A percentile compares a stretch with the other conserved stretches of the same genome.
These are phyloP conservation scores for Hypomontagnella submonticulosa DNA, from an alignment of 495 filamentous ascomycete genomes.

Conservation along the genomic window DNA sequence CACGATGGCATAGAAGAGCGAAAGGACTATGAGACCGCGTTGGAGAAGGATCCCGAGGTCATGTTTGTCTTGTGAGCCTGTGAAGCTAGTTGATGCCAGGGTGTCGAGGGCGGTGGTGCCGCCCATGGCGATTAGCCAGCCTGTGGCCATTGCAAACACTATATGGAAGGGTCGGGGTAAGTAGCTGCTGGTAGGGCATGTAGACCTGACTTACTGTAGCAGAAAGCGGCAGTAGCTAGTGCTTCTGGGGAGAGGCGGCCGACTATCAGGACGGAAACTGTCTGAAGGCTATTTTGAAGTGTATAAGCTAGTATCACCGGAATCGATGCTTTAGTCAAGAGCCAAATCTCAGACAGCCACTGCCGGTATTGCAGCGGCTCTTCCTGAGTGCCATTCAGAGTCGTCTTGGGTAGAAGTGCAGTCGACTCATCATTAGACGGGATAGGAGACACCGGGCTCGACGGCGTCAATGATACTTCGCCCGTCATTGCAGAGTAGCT, in stretches of 20 bases:
- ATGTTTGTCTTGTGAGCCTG: slow-evolving; percentile 82
- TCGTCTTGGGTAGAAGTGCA: slow-evolving; percentile 59
- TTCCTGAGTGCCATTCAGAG: slow-evolving; percentile 7
- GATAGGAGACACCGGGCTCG: slow-evolving; percentile 16
- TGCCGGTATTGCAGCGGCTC: slow-evolving; percentile 30
- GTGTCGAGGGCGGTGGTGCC: slow-evolving; percentile 93
- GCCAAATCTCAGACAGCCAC: slow-evolving; percentile 71
- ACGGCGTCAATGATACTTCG: slow-evolving; percentile 13
- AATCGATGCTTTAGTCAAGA: slow-evolving; percentile 73
- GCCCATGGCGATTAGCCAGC: slow-evolving; percentile 91
- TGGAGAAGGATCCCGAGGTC: slow-evolving; percentile 87
- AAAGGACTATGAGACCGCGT: slow-evolving; percentile 78
- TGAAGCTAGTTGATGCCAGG: slow-evolving; percentile 86
- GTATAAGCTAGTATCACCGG: slow-evolving; percentile 91
- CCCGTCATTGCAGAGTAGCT: slow-evolving; percentile 20
- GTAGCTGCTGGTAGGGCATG: not conserved
- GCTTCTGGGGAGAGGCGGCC: slow-evolving; percentile 84
- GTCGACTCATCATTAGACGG: slow-evolving; percentile 55
- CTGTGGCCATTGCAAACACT: slow-evolving; percentile 94
- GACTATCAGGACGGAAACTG: slow-evolving; percentile 80
- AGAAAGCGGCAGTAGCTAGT: slow-evolving; percentile 85
- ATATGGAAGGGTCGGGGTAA: slow-evolving; percentile 2
- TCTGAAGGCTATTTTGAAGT: slow-evolving; percentile 90
- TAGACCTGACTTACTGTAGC: slow-evolving; percentile 60
- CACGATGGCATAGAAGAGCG: slow-evolving; percentile 79